Conservation (phyloP, 2,329 filamentous ascomycete genomes). For the Beauveria sp. region DNA sequence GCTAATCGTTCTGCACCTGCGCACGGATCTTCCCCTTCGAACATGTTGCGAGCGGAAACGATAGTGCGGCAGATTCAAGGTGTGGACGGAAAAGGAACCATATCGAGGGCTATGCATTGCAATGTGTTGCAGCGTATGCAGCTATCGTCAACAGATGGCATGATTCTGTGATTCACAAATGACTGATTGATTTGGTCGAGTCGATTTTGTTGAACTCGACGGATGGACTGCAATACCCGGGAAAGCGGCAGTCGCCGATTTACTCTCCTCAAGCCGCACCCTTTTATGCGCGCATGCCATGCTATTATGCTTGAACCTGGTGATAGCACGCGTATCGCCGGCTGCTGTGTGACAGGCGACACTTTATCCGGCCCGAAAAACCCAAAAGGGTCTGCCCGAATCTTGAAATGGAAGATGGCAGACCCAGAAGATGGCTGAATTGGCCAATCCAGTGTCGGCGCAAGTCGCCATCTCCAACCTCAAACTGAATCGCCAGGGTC, state of each 20-base stretch:
- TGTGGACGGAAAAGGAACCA: background rate
- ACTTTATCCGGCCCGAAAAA: background rate
- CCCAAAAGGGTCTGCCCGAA: background rate
- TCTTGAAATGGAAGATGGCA: background rate
- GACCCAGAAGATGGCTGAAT: background rate
- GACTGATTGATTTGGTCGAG: background rate
- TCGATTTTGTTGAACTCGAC: background rate
- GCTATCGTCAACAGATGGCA: background rate
- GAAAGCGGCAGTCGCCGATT: background rate
- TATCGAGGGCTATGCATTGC: background rate
- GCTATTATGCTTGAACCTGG: background rate
- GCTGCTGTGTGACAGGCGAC: background rate
- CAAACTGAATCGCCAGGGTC: slow-evolving; percentile 15
- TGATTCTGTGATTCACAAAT: background rate
- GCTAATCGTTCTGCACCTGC: background rate
- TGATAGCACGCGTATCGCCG: background rate
- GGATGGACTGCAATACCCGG: background rate
- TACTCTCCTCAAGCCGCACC: background rate
- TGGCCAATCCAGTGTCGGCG: slow-evolving; percentile 1
- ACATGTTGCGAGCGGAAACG: slow-evolving; percentile 5
- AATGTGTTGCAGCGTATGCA: background rate
- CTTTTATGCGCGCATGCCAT: background rate
- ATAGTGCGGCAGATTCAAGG: background rate
- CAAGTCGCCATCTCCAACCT: background rate
- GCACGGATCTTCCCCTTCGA: slow-evolving; percentile 2